phyloP scores from a whole-genome alignment of 2,329 filamentous ascomycete genomes.

The Fusarium kyushuense region DNA sequence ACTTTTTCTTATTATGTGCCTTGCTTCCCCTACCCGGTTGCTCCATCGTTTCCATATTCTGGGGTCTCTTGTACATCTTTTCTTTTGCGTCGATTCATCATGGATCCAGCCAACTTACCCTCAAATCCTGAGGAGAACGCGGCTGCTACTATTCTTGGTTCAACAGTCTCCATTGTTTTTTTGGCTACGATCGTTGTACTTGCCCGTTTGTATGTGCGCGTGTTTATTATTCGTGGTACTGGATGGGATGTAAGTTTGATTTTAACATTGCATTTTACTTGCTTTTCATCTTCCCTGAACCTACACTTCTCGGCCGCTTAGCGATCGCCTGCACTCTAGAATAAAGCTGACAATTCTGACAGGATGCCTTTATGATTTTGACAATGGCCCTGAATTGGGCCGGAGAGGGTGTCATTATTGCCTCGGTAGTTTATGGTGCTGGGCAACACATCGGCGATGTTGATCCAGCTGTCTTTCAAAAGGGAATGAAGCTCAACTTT shows the following conservation, averaged over 20 bases:
- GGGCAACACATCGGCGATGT: conserved; percentile 61
- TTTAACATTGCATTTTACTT: not conserved
- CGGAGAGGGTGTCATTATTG: conserved; percentile 56
- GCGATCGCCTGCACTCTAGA: not conserved
- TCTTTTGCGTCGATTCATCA: conserved; percentile 12
- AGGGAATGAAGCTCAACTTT: conserved; percentile 58
- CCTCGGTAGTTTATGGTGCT: conserved; percentile 57
- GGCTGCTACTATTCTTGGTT: conserved; percentile 54
- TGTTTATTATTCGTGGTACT: conserved; percentile 59
- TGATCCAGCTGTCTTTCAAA: conserved; percentile 48
- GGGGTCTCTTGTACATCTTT: conserved; percentile 20
- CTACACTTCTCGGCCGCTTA: too few relatives aligned
- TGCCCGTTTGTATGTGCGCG: conserved; percentile 60
- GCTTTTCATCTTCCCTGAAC: not conserved
- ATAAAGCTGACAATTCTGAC: not conserved
- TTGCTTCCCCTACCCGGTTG: conserved; percentile 1
- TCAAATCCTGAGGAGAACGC: conserved; percentile 54
- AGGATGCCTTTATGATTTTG: conserved; percentile 51
- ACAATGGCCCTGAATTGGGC: conserved; percentile 51
- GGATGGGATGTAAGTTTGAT: conserved; percentile 59
- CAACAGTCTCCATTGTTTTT: conserved; percentile 54
- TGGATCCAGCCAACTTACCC: conserved; percentile 38
- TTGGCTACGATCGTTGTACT: conserved; percentile 55
- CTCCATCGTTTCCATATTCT: conserved; percentile 15
- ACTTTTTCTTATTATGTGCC: conserved; percentile 27